phyloP scores from a whole-genome alignment of 345 rosid species.

The Citrus hindsii region DNA sequence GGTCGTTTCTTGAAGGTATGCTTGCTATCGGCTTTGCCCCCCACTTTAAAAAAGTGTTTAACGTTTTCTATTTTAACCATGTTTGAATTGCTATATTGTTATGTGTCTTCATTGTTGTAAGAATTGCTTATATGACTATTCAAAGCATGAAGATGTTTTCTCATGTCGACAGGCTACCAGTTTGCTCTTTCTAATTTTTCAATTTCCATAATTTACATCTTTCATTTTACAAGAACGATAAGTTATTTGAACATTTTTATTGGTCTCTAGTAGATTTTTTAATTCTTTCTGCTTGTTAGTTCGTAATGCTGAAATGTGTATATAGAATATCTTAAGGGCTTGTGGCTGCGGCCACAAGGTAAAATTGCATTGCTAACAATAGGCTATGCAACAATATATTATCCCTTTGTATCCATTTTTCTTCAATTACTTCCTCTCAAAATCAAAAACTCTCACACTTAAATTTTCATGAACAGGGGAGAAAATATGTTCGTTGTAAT shows the following conservation, averaged over 20 bases:
- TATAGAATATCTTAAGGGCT: not conserved
- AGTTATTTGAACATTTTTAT: not conserved
- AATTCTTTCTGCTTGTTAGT: not conserved
- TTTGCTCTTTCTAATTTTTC: not conserved
- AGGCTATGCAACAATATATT: not conserved
- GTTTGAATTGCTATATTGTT: not conserved
- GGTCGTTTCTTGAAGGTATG: conserved; percentile 93
- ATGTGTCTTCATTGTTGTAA: not conserved
- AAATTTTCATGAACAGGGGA: not conserved
- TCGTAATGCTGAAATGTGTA: too few species aligned
- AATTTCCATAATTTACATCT: not conserved
- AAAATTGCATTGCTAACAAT: not conserved
- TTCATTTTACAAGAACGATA: not conserved
- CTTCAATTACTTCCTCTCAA: not conserved
- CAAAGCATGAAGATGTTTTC: not conserved
- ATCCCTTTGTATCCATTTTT: not conserved
- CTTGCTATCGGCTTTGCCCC: not conserved
- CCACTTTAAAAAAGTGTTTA: not conserved
- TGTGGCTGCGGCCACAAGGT: not conserved
- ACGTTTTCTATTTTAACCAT: not conserved
- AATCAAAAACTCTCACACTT: not conserved
- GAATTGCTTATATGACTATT: not conserved
- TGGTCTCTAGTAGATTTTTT: not conserved
- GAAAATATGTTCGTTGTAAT: too few species aligned
- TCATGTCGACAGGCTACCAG: not conserved